These are phyloP conservation scores for Coemansia sp. DNA, from an alignment of 192 early-diverging fungal species.

Conservation along the genomic window DNA sequence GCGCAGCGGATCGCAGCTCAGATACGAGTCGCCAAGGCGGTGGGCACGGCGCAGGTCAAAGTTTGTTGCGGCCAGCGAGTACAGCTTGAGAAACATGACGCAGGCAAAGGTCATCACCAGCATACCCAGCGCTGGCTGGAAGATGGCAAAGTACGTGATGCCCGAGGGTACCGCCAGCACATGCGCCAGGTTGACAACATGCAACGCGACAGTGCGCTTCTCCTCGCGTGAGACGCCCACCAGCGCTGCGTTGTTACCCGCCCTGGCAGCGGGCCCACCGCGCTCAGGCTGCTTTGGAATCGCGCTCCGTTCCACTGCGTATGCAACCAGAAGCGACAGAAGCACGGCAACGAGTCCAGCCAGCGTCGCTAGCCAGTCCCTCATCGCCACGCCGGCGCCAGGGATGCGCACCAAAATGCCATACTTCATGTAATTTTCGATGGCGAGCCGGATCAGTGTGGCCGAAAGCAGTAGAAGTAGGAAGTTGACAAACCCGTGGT, in stretches of 20 bases:
- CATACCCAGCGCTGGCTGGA: slow-evolving; percentile 68
- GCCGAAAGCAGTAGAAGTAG: slow-evolving; percentile 74
- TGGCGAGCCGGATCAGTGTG: slow-evolving; percentile 77
- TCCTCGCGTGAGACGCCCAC: slow-evolving; percentile 29
- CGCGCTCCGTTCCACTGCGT: slow-evolving; percentile 60
- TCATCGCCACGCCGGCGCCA: slow-evolving; percentile 53
- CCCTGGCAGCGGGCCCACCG: neutral
- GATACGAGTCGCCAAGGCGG: slow-evolving; percentile 47
- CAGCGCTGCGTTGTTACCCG: slow-evolving; percentile 2
- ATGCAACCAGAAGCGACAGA: slow-evolving; percentile 56
- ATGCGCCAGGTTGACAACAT: slow-evolving; percentile 57
- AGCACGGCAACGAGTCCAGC: slow-evolving; percentile 55
- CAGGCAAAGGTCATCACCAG: slow-evolving; percentile 59
- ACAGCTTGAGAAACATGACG: slow-evolving; percentile 79
- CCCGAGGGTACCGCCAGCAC: slow-evolving; percentile 61
- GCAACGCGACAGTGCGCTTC: slow-evolving; percentile 40
- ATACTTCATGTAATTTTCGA: slow-evolving; percentile 89
- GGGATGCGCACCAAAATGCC: slow-evolving; percentile 77
- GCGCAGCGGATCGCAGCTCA: slow-evolving; percentile 37
- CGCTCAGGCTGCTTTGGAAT: slow-evolving; percentile 11
- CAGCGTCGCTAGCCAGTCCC: slow-evolving; percentile 61
- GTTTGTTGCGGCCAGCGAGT: slow-evolving; percentile 76
- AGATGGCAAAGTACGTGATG: slow-evolving; percentile 67
- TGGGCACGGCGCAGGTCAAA: slow-evolving; percentile 67
- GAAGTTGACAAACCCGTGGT: slow-evolving; percentile 81